Evolutionary conservation across 345 rosid species (phyloP), one percentile per base, ranked within the genome.

Genomic region (Eucalyptus regnans): DNA sequence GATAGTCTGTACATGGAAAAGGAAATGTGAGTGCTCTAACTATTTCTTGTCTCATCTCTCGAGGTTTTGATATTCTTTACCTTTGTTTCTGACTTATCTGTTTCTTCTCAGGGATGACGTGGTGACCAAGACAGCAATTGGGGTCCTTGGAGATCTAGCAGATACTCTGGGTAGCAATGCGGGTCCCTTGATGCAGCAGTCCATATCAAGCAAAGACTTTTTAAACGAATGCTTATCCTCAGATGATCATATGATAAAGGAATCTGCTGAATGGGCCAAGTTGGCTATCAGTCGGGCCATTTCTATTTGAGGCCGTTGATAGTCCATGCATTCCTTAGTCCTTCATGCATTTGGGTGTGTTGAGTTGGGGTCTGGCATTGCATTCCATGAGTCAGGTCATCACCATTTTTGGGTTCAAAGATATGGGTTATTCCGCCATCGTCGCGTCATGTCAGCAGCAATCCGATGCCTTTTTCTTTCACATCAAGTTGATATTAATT

Each of bases 231-330:
- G 95, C 86, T 91, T 94, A 54, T 93, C 93, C 13, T 92, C 95
- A 9, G 94, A 93, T 66, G 95, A 94, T 79, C 91, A 90, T 90
- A 86, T 93, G 93, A 93, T 95, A 76, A 95, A 95, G 92, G 95
- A 94, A 93, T 94, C 96, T 87, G 95, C 95, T 20, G 94, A 94
- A 89, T 94, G 95, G 95, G 93, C 95, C 90, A 94, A 93, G 93
- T 89, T 94, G 93, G 94, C 95, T 90, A 92, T 94, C 87, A 88
- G 88, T 83, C 94, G 94, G 66, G 94, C 94, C 88, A 91, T 94
- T 89, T 91, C 95, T 87, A 92, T 90, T 91, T 94, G 92, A 94
- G 89, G 89, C 86, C 37, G 31, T 87, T 86, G 90, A 89, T 91
- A 91, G 90, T 90, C 89, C 92, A 88, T 93, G 89, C 93, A 60